Evolutionary conservation across 2,329 filamentous ascomycete genomes (phyloP).

Genomic region (Phialophora macrospora): DNA sequence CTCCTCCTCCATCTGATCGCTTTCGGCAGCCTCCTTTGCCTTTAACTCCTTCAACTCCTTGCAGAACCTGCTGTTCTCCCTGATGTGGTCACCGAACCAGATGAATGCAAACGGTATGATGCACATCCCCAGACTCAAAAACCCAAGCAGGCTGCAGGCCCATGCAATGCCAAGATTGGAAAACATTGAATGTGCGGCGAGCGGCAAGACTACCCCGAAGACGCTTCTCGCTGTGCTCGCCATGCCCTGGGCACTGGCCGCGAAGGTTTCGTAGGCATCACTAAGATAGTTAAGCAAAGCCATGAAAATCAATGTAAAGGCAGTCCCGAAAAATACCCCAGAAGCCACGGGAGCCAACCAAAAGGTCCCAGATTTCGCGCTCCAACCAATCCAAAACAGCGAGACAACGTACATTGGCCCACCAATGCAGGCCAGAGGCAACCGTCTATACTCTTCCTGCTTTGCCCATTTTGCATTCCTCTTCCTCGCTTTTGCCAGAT

Average conservation of each 20-base stretch:
- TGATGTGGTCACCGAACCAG: conserved; percentile 47
- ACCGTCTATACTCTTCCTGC: conserved; percentile 64
- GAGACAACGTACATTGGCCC: conserved; percentile 63
- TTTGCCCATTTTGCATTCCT: conserved; percentile 61
- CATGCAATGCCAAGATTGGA: conserved; percentile 47
- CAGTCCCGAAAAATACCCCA: conserved; percentile 65
- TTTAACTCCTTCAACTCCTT: conserved; percentile 47
- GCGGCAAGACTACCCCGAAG: conserved; percentile 61
- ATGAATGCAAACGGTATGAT: conserved; percentile 52
- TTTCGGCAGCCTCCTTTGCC: conserved; percentile 42
- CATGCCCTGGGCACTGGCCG: conserved; percentile 62
- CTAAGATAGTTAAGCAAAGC: conserved; percentile 68
- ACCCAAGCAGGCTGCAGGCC: conserved; percentile 50
- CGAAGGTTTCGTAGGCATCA: conserved; percentile 70
- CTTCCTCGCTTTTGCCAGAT: conserved; percentile 60
- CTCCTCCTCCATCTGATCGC: conserved; percentile 19
- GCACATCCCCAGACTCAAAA: conserved; percentile 46
- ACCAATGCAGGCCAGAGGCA: conserved; percentile 73
- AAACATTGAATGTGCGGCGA: conserved; percentile 52
- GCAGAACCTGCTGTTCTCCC: conserved; percentile 51
- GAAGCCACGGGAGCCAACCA: conserved; percentile 61
- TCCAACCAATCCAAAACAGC: conserved; percentile 58
- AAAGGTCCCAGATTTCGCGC: conserved; percentile 42
- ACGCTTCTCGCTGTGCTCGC: conserved; percentile 57
- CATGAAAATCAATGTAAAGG: conserved; percentile 66